Base-by-base conservation (phyloP, 768 basidiomycete species). In the Mycena haematopus region DNA sequence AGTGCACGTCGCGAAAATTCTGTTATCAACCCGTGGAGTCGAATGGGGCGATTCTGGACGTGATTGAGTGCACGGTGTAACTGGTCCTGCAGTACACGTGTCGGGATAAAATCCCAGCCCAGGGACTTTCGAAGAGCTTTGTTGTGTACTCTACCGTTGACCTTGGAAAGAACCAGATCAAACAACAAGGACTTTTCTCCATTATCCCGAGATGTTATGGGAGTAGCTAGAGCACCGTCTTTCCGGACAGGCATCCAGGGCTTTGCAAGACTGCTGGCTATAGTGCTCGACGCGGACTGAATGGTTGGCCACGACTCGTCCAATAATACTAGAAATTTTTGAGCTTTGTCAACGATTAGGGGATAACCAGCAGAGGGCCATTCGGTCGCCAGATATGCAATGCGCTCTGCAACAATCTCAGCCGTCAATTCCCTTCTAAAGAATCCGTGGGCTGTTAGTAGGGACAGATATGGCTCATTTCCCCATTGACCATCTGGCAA, bases 401-500 rank as follows among this genome's bases (percentile, higher is more conserved):
- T 47, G 24, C 67, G 63, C 53, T 68, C 67, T 19, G 36, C 11
- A 19, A 58, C 51, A 21, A 62, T 59, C 25, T 52, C 54, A n/a
- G 31, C 46, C 0, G 67, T 65, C 7, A 68, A 0, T 8, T 62
- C 19, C n/a, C 31, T 38, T 21, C 36, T 42, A 25, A 56, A 62
- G 31, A 58, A 61, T 10, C 56, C 54, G 9, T 60, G 56, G 9
- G 60, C 47, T 14, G 45, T 21, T 5, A 68, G 38, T 4, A 56
- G 8, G 4, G 47, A 45, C 1, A 65, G 50, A n/a, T 51, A 36
- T 1, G 46, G 50, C 1, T 59, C 63, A 15, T 42, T 27, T 5
- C 44, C 57, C 46, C 62, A 68, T 1, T 24, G 59, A 2, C 55
- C 67, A 25, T 36, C 38, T 10, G 68, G 70, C 10, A 68, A 60